These are phyloP conservation scores for Immersiella caudata DNA, from an alignment of 495 filamentous ascomycete genomes.

Conservation along the genomic window DNA sequence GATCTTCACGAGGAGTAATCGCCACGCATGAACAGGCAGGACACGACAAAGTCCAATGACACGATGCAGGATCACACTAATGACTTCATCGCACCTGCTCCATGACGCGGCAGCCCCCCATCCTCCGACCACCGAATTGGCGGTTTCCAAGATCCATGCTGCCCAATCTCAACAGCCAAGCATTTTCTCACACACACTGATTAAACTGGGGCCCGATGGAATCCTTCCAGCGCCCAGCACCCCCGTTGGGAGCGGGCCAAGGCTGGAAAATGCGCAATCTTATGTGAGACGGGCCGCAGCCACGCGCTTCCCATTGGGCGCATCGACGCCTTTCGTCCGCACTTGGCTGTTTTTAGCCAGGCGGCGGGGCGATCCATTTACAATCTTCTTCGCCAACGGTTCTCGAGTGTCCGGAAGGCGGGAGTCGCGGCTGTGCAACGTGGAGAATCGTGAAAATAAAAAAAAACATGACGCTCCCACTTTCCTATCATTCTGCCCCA, in stretches of 20 bases:
- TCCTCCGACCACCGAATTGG: neutral
- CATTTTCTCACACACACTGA: too few species aligned
- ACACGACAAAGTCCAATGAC: too few species aligned
- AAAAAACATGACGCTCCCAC: too few species aligned
- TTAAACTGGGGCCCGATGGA: slow-evolving; percentile 1
- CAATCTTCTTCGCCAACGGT: neutral
- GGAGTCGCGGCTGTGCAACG: neutral
- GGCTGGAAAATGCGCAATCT: slow-evolving; percentile 2
- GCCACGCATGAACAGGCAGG: too few species aligned
- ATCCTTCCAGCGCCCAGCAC: neutral
- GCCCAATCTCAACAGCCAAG: neutral
- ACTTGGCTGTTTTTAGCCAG: slow-evolving; percentile 1
- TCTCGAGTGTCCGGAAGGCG: neutral
- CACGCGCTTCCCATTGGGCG: neutral
- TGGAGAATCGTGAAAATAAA: neutral
- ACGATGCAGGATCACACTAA: too few species aligned
- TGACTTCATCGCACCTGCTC: neutral
- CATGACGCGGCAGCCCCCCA: neutral
- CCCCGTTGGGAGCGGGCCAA: too few species aligned
- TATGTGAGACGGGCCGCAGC: slow-evolving; percentile 2
- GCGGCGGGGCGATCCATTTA: neutral
- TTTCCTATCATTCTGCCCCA: neutral
- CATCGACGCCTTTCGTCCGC: neutral
- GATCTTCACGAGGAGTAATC: too few species aligned
- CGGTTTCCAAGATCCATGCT: neutral